Evolutionary conservation across 2,329 filamentous ascomycete species (phyloP).

Genomic region (Ophiostoma fasciatum): DNA sequence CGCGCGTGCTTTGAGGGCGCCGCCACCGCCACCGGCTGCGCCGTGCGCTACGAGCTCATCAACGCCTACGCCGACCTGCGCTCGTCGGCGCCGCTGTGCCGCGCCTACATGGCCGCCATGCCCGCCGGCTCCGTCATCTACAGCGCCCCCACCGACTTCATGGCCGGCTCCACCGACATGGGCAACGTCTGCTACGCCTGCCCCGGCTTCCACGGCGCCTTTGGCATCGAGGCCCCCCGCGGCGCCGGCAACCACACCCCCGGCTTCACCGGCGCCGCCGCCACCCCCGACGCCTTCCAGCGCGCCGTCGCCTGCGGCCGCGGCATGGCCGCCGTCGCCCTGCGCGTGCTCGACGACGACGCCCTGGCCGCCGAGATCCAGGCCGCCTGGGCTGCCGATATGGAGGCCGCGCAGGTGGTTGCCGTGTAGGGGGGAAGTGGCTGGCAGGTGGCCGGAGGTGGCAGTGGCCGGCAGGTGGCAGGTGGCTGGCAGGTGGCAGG

Average conservation of each 20-base stretch:
- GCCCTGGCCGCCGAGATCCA: slow-evolving; percentile 13
- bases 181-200: slow-evolving; percentile 29
- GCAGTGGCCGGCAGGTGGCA: too few relatives aligned
- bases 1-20: slow-evolving; percentile 20
- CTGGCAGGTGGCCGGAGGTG: too few relatives aligned
- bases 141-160: slow-evolving; percentile 16
- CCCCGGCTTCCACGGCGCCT: slow-evolving; percentile 27
- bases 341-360: slow-evolving; percentile 16
- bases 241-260: slow-evolving; percentile 27
- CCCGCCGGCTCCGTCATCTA: slow-evolving; percentile 16
- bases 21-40: slow-evolving; percentile 22
- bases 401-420: slow-evolving; percentile 15
- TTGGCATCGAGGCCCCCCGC: slow-evolving; percentile 22
- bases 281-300: slow-evolving; percentile 21
- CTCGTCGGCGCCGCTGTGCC: slow-evolving; percentile 16
- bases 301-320: slow-evolving; percentile 20
- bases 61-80: slow-evolving; percentile 20
- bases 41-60: slow-evolving; percentile 15
- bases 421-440: too few relatives aligned
- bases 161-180: slow-evolving; percentile 22
- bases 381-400: slow-evolving; percentile 18
- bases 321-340: slow-evolving; percentile 20
- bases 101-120: slow-evolving; percentile 18
- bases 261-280: slow-evolving; percentile 24
- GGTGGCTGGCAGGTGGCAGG: too few relatives aligned